phyloP scores from a whole-genome alignment of 306 rosid genomes.

The Prunus davidiana region DNA sequence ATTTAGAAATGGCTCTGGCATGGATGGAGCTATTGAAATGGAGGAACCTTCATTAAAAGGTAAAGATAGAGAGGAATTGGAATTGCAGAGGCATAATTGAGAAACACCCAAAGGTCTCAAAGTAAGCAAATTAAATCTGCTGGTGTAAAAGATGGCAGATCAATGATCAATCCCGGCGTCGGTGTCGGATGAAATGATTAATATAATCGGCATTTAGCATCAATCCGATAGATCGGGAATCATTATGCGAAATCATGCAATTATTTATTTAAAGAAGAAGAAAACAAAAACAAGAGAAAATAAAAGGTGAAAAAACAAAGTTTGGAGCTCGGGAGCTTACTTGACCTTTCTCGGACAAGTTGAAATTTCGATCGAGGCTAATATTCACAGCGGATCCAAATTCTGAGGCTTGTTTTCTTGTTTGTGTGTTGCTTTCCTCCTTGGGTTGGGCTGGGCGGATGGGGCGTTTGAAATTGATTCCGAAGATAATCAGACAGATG shows the following conservation, averaged over 20 bases:
- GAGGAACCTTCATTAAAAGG: not conserved
- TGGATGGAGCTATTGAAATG: not conserved
- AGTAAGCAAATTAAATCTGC: not conserved
- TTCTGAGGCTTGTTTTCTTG: not conserved
- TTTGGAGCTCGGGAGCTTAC: conserved; percentile 2
- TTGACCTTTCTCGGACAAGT: not conserved
- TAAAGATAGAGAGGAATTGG: not conserved
- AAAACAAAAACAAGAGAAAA: not conserved
- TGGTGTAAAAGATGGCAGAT: not conserved
- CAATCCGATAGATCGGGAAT: conserved; percentile 5
- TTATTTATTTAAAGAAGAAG: not conserved
- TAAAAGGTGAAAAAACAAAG: not conserved
- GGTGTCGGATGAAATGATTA: not conserved
- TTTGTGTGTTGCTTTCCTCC: not conserved
- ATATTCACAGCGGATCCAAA: conserved; percentile 1
- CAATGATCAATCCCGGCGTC: not conserved
- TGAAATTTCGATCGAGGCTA: not conserved
- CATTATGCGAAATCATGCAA: not conserved
- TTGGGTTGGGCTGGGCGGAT: not conserved
- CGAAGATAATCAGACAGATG: not conserved
- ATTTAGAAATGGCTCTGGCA: not conserved
- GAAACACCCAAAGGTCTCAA: not conserved
- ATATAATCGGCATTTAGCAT: not conserved
- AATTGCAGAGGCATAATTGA: not conserved
- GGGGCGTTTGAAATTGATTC: not conserved